phyloP scores from a whole-genome alignment of 345 rosid species.

The Gossypium ekmanianum region DNA sequence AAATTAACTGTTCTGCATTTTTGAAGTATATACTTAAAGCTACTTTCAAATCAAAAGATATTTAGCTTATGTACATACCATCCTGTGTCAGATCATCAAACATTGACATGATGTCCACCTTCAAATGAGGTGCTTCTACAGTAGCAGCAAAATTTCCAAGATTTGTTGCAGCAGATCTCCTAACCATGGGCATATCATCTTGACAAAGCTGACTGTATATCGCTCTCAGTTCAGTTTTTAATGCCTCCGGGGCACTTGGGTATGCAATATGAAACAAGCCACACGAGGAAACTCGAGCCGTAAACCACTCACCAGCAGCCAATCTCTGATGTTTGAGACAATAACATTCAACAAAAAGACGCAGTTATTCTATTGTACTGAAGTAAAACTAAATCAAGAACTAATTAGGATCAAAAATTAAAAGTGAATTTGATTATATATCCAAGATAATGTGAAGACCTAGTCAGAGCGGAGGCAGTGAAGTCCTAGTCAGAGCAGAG shows the following conservation, averaged over 20 bases:
- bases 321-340: slow-evolving; percentile 41
- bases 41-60: not conserved
- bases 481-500: not conserved
- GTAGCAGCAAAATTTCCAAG: slow-evolving; percentile 77
- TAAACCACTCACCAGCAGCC: slow-evolving; percentile 80
- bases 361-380: not conserved
- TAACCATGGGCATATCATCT: slow-evolving; percentile 92
- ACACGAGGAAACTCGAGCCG: slow-evolving; percentile 77
- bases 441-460: not conserved
- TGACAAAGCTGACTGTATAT: slow-evolving; percentile 64
- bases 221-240: slow-evolving; percentile 58
- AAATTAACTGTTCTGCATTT: not conserved
- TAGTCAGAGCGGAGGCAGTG: not conserved
- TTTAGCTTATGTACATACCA: slow-evolving; percentile 34
- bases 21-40: not conserved
- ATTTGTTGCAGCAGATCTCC: slow-evolving; percentile 76
- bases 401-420: not conserved
- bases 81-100: slow-evolving; percentile 47
- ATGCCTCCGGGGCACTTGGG: slow-evolving; percentile 56
- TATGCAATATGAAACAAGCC: slow-evolving; percentile 76
- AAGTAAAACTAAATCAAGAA: not conserved
- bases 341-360: not conserved
- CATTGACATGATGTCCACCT: slow-evolving; percentile 41
- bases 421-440: not conserved
- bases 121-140: slow-evolving; percentile 61